Percentiles rank a stretch among this genome's conserved stretches.
Conservation (phyloP, 164 flowering plant species). For the grape (Vitis vinifera) region ASM3070453v1 NC_081811.1:1432501-1433000, state of each 20-base stretch:
- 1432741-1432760: too few relatives aligned
- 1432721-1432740: too few relatives aligned
- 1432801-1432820: background rate
- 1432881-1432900: background rate
- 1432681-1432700: too few relatives aligned
- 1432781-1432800: background rate
- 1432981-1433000: constrained; percentile 57
- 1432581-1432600: too few relatives aligned
- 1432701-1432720: too few relatives aligned
- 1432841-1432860: background rate
- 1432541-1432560: background rate
- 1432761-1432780: too few relatives aligned
- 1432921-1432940: background rate
- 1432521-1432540: constrained; percentile 30
- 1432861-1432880: background rate
- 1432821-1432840: background rate
- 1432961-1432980: constrained; percentile 55
- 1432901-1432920: background rate
- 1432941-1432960: constrained; percentile 46
- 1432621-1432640: too few relatives aligned
- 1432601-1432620: too few relatives aligned
- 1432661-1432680: too few relatives aligned
- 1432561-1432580: too few relatives aligned
- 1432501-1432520: constrained; percentile 79
- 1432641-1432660: too few relatives aligned